Percentiles rank a stretch among this genome's conserved stretches.
These are phyloP conservation scores for Tylopilus felleus DNA, from an alignment of 768 basidiomycete species.

Conservation along the genomic window DNA sequence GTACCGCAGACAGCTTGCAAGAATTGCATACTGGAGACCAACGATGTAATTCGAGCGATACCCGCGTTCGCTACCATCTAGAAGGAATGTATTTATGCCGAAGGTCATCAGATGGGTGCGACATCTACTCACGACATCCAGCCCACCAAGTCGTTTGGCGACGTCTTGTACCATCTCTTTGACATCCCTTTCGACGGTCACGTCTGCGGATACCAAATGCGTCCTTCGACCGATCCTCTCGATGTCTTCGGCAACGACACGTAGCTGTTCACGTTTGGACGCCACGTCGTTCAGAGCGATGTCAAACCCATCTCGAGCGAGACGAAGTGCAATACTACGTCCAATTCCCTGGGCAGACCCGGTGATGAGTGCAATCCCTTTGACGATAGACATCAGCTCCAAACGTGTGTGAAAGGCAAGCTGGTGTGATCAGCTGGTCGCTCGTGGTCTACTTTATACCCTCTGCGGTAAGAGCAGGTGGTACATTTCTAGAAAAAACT, in stretches of 20 bases:
- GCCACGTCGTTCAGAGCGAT: constrained; percentile 2
- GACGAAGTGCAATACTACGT: constrained; percentile 1
- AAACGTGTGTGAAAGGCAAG: background rate
- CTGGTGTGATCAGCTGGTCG: too few species aligned
- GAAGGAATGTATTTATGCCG: background rate
- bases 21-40: too few species aligned
- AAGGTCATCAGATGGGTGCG: background rate
- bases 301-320: background rate
- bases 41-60: background rate
- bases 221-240: constrained; percentile 12
- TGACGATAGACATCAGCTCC: background rate
- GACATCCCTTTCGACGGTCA: constrained; percentile 41
- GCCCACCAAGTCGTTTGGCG: constrained; percentile 33
- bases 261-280: background rate
- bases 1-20: too few species aligned
- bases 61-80: constrained; percentile 18
- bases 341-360: constrained; percentile 1
- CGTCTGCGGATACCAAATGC: constrained; percentile 33
- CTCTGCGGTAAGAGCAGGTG: background rate
- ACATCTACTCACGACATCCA: constrained; percentile 40
- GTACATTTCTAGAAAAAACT: too few species aligned
- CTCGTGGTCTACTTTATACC: background rate
- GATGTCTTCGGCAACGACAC: background rate
- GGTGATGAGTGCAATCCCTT: background rate
- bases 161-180: constrained; percentile 35